A percentile compares a stretch with the other conserved stretches of the same genome.
phyloP scores from a whole-genome alignment of 2,329 filamentous ascomycete genomes.

The Cadophora sp. region DNA sequence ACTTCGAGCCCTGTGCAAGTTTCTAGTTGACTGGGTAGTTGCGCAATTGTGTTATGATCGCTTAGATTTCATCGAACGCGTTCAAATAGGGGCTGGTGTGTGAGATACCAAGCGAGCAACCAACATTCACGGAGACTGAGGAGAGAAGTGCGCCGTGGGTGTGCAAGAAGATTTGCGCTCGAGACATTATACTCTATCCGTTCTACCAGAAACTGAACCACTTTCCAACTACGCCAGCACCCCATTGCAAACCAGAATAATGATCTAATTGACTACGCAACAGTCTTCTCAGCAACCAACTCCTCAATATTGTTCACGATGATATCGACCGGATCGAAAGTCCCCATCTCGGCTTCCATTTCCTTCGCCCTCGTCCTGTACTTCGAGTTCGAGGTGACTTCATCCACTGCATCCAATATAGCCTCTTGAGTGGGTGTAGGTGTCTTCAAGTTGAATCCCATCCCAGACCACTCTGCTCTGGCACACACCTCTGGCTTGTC shows the following conservation, averaged over 20 bases:
- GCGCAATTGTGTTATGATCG: neutral
- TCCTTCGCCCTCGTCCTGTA: constrained; percentile 30
- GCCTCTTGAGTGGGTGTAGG: constrained; percentile 26
- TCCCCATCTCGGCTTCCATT: constrained; percentile 31
- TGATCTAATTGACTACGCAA: neutral
- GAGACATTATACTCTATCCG: neutral
- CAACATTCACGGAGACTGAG: no score
- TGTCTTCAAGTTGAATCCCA: constrained; percentile 46
- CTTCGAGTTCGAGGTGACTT: constrained; percentile 30
- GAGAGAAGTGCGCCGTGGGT: neutral
- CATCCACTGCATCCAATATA: constrained; percentile 29
- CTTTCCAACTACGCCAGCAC: neutral
- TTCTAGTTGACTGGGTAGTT: neutral
- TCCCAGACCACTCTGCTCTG: constrained; percentile 45
- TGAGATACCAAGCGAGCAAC: neutral
- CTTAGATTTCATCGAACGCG: neutral
- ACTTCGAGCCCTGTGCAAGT: neutral
- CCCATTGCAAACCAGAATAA: neutral
- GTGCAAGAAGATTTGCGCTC: neutral
- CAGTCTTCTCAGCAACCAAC: constrained; percentile 22
- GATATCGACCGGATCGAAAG: constrained; percentile 31
- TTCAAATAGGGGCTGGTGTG: neutral
- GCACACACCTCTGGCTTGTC: constrained; percentile 46
- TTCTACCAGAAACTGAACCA: neutral
- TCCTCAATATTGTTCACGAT: constrained; percentile 33